Evolutionary conservation across 768 basidiomycete species (phyloP).

Genomic region (Pleurotus citrinopileatus): DNA sequence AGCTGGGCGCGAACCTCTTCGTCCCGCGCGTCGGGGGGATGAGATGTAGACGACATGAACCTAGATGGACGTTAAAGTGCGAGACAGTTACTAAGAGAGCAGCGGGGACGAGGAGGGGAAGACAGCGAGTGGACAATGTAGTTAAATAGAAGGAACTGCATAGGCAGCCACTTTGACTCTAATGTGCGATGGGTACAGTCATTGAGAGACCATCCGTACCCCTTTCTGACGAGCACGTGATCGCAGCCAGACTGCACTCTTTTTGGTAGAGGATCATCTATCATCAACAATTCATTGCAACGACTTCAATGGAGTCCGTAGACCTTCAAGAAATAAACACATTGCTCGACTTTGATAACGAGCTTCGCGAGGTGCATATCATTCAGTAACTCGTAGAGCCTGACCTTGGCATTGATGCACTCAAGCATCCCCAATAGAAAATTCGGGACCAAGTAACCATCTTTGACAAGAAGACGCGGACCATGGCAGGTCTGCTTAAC

Average conservation of each 20-base stretch:
- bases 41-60: neutral
- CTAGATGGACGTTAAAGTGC: neutral
- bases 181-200: no score
- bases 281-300: no score
- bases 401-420: neutral
- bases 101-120: no score
- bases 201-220: no score
- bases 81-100: neutral
- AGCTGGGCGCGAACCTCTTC: slow-evolving; percentile 31
- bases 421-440: slow-evolving; percentile 45
- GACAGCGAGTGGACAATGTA: no score
- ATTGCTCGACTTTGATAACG: slow-evolving; percentile 61
- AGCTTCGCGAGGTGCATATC: slow-evolving; percentile 56
- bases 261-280: no score
- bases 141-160: no score
- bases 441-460: slow-evolving; percentile 74
- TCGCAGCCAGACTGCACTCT: no score
- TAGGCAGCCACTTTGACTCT: no score
- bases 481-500: slow-evolving; percentile 73
- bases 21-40: neutral
- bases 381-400: neutral
- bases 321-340: slow-evolving; percentile 57
- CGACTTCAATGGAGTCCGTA: slow-evolving; percentile 47
- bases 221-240: no score
- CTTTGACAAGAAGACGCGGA: slow-evolving; percentile 72